Evolutionary conservation across 2,329 filamentous ascomycete genomes (phyloP).

Genomic region (Gaeumannomyces tritici): DNA sequence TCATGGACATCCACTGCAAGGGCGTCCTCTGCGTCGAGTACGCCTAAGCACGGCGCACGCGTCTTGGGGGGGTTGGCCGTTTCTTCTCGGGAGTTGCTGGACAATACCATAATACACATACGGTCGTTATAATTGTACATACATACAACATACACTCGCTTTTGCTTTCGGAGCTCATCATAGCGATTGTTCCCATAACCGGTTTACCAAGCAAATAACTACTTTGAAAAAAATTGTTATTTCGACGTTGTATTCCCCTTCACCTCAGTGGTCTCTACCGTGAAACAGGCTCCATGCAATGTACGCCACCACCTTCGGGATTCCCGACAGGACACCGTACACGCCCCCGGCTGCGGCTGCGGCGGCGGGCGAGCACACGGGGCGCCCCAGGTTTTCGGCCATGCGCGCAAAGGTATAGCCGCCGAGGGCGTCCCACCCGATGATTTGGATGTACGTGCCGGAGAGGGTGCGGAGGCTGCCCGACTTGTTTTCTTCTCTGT

Average conservation of each 20-base stretch:
- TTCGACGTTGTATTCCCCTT: background rate
- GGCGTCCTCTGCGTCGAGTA: background rate
- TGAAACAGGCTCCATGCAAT: background rate
- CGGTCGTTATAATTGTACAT: background rate
- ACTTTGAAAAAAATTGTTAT: background rate
- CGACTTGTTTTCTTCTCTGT: background rate
- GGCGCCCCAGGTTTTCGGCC: slow-evolving; percentile 2
- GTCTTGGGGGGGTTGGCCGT: too few species aligned
- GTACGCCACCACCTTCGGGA: slow-evolving; percentile 2
- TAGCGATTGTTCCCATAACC: too few species aligned
- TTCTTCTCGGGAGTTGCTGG: background rate
- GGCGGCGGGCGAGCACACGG: background rate
- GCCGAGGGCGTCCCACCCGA: slow-evolving; percentile 2
- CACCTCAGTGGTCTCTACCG: background rate
- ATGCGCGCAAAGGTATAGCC: slow-evolving; percentile 1
- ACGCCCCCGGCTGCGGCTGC: slow-evolving; percentile 2
- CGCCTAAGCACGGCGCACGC: background rate
- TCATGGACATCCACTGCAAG: background rate
- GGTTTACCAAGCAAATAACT: background rate
- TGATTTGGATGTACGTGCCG: background rate
- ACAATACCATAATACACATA: background rate
- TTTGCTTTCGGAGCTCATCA: too few species aligned
- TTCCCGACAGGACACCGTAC: background rate
- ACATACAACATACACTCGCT: background rate
- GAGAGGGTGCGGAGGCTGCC: background rate